A percentile compares a stretch with the other conserved stretches of the same genome.
These are phyloP conservation scores for Gynostemma pentaphyllum DNA, from an alignment of 306 rosid species.

Conservation along the genomic window DNA sequence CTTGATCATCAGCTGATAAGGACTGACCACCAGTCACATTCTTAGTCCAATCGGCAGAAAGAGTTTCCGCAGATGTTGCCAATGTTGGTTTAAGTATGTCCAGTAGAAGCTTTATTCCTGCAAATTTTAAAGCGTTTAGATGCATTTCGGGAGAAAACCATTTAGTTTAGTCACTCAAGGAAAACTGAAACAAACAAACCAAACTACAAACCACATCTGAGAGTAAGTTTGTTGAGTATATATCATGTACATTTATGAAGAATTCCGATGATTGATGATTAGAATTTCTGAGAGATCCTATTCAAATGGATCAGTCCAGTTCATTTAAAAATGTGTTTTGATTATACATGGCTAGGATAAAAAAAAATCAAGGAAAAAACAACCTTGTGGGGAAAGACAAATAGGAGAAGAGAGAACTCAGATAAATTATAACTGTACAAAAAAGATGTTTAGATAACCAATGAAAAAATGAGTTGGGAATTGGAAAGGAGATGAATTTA, in stretches of 20 bases:
- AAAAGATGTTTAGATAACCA: neutral
- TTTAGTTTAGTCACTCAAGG: neutral
- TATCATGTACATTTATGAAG: neutral
- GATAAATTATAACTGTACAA: neutral
- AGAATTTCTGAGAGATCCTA: neutral
- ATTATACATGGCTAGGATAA: neutral
- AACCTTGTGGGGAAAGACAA: neutral
- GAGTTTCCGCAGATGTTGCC: slow-evolving; percentile 24
- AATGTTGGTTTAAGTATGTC: slow-evolving; percentile 27
- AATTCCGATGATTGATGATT: neutral
- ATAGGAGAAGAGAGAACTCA: no score
- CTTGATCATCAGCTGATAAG: slow-evolving; percentile 15
- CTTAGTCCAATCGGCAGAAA: slow-evolving; percentile 13
- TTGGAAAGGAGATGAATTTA: neutral
- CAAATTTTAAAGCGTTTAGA: slow-evolving; percentile 16
- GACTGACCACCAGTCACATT: slow-evolving; percentile 18
- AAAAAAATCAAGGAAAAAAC: neutral
- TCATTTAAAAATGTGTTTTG: neutral
- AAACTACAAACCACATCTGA: neutral
- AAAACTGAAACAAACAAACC: neutral
- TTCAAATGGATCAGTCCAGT: neutral
- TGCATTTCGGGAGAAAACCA: neutral
- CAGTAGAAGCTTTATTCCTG: slow-evolving; percentile 55
- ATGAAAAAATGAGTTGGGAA: neutral
- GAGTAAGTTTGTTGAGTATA: neutral